Evolutionary conservation across 208 protist species (phyloP), one percentile per base, ranked within the genome.

Genomic region (Trypanosoma cruzi): DNA sequence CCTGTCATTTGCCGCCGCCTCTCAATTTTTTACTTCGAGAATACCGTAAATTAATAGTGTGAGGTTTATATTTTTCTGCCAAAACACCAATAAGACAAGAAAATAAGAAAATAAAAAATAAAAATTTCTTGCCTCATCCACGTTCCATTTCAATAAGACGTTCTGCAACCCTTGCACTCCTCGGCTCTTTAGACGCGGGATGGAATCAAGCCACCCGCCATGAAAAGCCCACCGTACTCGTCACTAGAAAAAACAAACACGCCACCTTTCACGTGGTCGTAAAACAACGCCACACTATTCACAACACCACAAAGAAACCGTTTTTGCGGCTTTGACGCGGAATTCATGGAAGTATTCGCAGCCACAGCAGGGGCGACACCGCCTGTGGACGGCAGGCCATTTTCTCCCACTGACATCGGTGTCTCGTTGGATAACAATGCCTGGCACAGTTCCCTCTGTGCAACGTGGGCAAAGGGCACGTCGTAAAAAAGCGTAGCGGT

Each of bases 261-360:
- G 0, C 78, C 84, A 29, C 70, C 78, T 26, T 77, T 76, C 16
- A 60, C 53, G 4, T 49, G 52, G 37, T 88, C 84, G n/a, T 52
- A 77, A 66, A 73, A 82, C 61, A 81, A 63, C 14, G 82, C 85
- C 18, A 93, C 82, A 28, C 73, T 81, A 65, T 93, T 93, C 22
- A 93, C 82, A 10, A 88, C 88, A 28, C 86, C 88, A 11, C 75
- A 75, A 13, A 68, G 77, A 18, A 90, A 53, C 2, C 40, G 65
- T 22, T 53, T 56, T 34, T 24, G 32, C 4, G 22, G 20, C 29
- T 28, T 36, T 4, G 42, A 2, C 13, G 37, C 5, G 5, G 13
- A 3, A 11, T 22, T 46, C 31, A 28, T 20, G 20, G 55, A 28
- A 24, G 3, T 26, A 0, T 8, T 54, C 49, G 24, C 22, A 5